Conservation (phyloP, 495 filamentous ascomycete species). For the Jackrogersella multiformis region DNA sequence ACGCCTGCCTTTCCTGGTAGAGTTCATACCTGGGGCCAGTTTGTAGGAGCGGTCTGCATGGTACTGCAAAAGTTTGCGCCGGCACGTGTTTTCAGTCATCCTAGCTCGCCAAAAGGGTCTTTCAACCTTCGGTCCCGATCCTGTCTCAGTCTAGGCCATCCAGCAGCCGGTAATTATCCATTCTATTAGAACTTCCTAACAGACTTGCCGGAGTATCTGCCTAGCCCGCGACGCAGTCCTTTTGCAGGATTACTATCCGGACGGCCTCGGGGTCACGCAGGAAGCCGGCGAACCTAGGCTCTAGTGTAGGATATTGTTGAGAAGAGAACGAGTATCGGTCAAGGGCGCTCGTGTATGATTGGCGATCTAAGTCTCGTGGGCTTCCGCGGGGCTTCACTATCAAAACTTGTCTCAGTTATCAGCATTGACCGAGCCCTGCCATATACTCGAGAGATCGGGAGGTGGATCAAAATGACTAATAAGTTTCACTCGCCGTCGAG, state of each 20-base stretch:
- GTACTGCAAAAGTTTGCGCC: background rate
- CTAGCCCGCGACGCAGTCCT: background rate
- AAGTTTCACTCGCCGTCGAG: background rate
- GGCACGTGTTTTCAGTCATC: background rate
- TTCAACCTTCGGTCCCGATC: background rate
- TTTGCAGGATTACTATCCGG: background rate
- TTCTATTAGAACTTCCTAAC: background rate
- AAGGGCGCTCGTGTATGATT: background rate
- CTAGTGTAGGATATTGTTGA: no score
- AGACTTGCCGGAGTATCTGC: background rate
- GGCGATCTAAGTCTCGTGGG: background rate
- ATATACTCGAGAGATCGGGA: background rate
- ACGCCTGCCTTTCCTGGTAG: background rate
- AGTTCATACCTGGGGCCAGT: background rate
- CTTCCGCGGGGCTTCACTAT: background rate
- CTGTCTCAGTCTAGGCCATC: background rate
- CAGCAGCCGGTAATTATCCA: background rate
- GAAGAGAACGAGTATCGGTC: background rate
- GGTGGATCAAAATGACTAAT: background rate
- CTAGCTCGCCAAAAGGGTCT: background rate
- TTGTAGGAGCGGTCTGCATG: background rate
- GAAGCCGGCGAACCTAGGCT: background rate
- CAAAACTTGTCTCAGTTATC: constrained; percentile 5
- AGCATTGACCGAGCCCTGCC: background rate
- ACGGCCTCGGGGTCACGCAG: background rate